These are phyloP conservation scores for Gamarada debralockiae DNA, from an alignment of 495 filamentous ascomycete genomes.

Conservation along the genomic window DNA sequence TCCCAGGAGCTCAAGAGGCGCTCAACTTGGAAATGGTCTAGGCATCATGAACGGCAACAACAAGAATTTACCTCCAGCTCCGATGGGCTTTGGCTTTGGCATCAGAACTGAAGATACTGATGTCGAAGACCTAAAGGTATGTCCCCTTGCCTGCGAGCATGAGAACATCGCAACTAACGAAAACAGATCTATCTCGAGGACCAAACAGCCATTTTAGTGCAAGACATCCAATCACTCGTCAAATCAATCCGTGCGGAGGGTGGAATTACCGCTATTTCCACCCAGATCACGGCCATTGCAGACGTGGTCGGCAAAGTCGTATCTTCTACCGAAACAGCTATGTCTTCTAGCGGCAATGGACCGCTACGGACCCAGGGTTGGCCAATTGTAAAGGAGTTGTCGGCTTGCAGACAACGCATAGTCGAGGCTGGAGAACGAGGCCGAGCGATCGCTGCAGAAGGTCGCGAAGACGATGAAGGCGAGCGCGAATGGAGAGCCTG, in stretches of 20 bases:
- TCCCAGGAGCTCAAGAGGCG: slow-evolving; percentile 31
- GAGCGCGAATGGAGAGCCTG: slow-evolving; percentile 56
- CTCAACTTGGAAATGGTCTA: slow-evolving; percentile 22
- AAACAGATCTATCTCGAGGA: slow-evolving; percentile 75
- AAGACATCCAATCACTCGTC: slow-evolving; percentile 79
- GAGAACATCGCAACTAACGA: slow-evolving; percentile 8
- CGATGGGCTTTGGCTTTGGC: slow-evolving; percentile 25
- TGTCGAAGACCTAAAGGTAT: slow-evolving; percentile 70
- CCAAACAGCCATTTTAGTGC: slow-evolving; percentile 74
- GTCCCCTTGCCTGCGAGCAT: neutral
- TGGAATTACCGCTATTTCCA: slow-evolving; percentile 59
- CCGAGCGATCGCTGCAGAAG: slow-evolving; percentile 45
- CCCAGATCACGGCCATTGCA: slow-evolving; percentile 68
- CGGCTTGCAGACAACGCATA: slow-evolving; percentile 61
- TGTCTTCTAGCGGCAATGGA: slow-evolving; percentile 38
- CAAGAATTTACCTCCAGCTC: slow-evolving; percentile 33
- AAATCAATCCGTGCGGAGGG: slow-evolving; percentile 70
- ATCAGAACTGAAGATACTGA: slow-evolving; percentile 40
- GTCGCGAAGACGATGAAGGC: slow-evolving; percentile 27
- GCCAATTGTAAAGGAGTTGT: slow-evolving; percentile 58
- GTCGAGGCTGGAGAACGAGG: slow-evolving; percentile 64
- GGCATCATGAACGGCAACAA: slow-evolving; percentile 29
- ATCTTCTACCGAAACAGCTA: slow-evolving; percentile 57
- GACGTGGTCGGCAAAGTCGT: slow-evolving; percentile 67
- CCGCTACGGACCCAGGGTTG: slow-evolving; percentile 52